Evolutionary conservation across 2,329 filamentous ascomycete genomes (phyloP), one percentile per base, ranked within the genome.

Genomic region (Herpomyces periplanetae): DNA sequence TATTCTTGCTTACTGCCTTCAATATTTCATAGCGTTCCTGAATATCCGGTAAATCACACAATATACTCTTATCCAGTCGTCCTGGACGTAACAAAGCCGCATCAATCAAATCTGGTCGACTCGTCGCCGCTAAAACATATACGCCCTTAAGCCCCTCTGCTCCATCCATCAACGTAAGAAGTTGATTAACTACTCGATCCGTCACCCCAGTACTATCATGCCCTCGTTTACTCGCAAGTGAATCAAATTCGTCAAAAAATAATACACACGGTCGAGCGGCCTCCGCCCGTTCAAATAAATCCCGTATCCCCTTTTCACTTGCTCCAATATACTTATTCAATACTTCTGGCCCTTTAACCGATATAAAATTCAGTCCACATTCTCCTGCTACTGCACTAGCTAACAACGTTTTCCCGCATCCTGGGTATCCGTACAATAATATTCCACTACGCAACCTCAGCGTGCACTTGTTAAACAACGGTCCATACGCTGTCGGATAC

Each of bases 271-370:
- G 84, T 23, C 63, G 58, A 3, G 80, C 80, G 3, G 80, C 75
- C 32, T 62, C 59, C 0, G 80, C 80, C 16, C 80, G 56, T 34
- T 87, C 75, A 31, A 96, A 96, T 1, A 96, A 47, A 35, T 96
- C 80, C 16, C 84, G 59, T 4, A 96, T 73, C 24, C 60, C 71
- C 46, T 96, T 96, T 33, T 96, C 80, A 11, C 66, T 85, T 1
- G 80, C 80, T 32, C 80, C 80, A 23, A 96, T 96, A 37, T 96
- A 96, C 41, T 96, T 96, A 47, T 96, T 96, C 21, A 96, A 43
- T 23, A 96, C 91, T 37, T 96, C 84, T 0, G 80, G 80, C 0
- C 80, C 80, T 41, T 96, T 96, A 32, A 96, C 80, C 15, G 62
- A 73, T 38, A 96, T 96, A 39, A 96, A 96, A 38, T 96, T 96